Evolutionary conservation across 2,329 filamentous ascomycete species (phyloP), one percentile per base, ranked within the genome.

Genomic region (Penicillium sp.): DNA sequence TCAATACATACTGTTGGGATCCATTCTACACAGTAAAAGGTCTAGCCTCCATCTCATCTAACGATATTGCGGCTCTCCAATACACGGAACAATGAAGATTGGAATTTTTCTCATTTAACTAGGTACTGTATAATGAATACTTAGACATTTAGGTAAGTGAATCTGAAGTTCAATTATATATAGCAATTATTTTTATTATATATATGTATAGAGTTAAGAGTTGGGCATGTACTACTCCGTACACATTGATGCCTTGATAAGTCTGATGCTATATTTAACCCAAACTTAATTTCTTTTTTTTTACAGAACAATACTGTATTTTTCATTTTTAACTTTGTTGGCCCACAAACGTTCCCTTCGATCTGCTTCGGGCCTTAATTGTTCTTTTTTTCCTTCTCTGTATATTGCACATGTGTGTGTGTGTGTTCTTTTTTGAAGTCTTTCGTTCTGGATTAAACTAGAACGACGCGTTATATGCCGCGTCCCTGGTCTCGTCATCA

Each of bases 401-500:
- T 34, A n/a, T 16, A 27, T 27, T 15, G 23, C 19, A 50, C 27
- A 15, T n/a, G n/a, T 15, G 1, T 34, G 15, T 16, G 29, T 29
- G 4, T 33, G 5, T 23, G 13, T 8, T 23, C 19, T 16, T 16
- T 16, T 31, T 40, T 16, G 5, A 33, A 19, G 39, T 33, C 36
- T 39, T 39, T 41, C 39, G 31, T 33, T 33, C 31, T 33, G 11
- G 31, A 33, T 33, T 33, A 13, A 13, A 33, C 31, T 33, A 13
- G 13, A 34, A 34, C 8, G 13, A 54, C 45, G 36, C 45, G 29
- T 43, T 48, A 5, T 53, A 34, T 25, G 43, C 51, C 51, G 27
- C 51, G 51, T 54, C 44, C 7, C 6, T 39, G 6, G 6, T 38
- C 45, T 54, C 52, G 52, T 50, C 52, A 49, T 34, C 33, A 29